These are phyloP conservation scores for Mrakiaceae sp. DNA, from an alignment of 1,284 basidiomycete species.

Conservation along the genomic window DNA sequence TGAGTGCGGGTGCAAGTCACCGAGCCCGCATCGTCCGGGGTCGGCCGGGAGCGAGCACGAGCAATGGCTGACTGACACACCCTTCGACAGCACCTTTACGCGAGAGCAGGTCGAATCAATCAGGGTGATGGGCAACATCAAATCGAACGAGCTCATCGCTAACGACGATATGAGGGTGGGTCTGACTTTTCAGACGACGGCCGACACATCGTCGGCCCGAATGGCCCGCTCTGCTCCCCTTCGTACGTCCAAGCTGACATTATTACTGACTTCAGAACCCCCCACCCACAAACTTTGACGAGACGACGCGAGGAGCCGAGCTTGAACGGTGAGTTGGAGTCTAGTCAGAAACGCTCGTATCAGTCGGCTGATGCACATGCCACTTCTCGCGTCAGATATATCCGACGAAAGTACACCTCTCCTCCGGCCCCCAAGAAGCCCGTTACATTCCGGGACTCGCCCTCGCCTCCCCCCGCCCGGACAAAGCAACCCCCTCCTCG, in stretches of 20 bases:
- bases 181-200: not conserved
- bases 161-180: slow-evolving; percentile 4
- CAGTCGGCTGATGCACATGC: not conserved
- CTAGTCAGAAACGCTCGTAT: not conserved
- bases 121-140: slow-evolving; percentile 7
- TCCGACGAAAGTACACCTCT: slow-evolving; percentile 14
- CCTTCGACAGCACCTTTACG: slow-evolving; percentile 12
- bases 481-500: not conserved
- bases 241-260: not conserved
- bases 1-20: not conserved
- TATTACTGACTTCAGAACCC: slow-evolving; percentile 43
- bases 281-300: slow-evolving; percentile 64
- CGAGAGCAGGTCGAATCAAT: slow-evolving; percentile 16
- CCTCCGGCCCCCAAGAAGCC: not conserved
- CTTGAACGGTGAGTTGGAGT: slow-evolving; percentile 54
- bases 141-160: slow-evolving; percentile 3
- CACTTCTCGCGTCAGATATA: slow-evolving; percentile 1
- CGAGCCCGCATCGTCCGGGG: not conserved
- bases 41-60: not conserved
- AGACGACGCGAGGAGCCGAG: slow-evolving; percentile 67
- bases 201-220: not conserved
- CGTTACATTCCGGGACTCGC: not conserved
- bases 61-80: not conserved
- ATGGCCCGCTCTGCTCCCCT: slow-evolving; percentile 17
- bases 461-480: not conserved